Percentiles rank a stretch among this genome's conserved stretches.
Conservation (phyloP, 1,284 basidiomycete species). For the Earliella scabrosa region DNA sequence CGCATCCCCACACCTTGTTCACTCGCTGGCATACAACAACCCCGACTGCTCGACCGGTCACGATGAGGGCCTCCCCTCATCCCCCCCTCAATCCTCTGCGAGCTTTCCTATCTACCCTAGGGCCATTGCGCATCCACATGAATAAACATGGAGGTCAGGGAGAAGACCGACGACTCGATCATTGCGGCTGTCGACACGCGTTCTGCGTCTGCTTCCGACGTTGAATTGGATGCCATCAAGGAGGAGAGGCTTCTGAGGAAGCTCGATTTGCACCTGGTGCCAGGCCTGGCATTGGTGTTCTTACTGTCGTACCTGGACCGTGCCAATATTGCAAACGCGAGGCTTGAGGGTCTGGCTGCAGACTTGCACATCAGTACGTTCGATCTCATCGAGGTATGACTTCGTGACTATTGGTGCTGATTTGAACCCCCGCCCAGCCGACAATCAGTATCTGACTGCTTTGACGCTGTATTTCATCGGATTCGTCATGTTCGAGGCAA, state of each 20-base stretch:
- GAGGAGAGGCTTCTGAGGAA: not conserved
- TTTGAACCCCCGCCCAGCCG: conserved; percentile 30
- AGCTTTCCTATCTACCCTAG: not conserved
- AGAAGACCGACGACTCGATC: not conserved
- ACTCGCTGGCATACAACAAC: not conserved
- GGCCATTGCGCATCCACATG: too few species aligned
- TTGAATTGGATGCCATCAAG: not conserved
- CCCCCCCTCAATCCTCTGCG: not conserved
- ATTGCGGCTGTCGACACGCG: not conserved
- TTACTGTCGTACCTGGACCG: not conserved
- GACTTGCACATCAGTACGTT: conserved; percentile 15
- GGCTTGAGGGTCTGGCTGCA: conserved; percentile 36
- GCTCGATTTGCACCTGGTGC: not conserved
- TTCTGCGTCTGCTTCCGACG: not conserved
- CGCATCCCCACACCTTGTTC: not conserved
- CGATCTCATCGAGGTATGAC: not conserved
- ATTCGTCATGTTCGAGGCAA: conserved; percentile 59
- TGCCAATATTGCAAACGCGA: conserved; percentile 61
- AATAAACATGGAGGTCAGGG: not conserved
- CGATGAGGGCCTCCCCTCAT: not conserved
- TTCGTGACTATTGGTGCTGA: not conserved
- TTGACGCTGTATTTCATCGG: conserved; percentile 64
- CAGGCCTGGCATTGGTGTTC: not conserved
- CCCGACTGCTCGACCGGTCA: not conserved
- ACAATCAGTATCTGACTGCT: conserved; percentile 35